phyloP scores from a whole-genome alignment of 2,329 filamentous ascomycete genomes.

The Fusarium papillatum region DNA sequence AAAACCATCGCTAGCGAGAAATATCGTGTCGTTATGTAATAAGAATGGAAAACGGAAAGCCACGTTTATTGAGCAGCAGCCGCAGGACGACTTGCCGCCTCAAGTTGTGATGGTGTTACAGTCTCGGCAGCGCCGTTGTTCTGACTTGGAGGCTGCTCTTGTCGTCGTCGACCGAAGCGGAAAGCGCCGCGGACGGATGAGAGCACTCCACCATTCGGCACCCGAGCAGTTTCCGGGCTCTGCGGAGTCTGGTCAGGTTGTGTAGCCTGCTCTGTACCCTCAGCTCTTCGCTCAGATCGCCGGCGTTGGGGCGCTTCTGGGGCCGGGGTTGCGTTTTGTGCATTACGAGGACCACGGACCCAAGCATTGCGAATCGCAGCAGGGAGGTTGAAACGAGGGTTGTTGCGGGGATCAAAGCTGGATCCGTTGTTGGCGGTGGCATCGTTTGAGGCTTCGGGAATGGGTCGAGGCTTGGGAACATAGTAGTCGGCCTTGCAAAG shows the following conservation, averaged over 20 bases:
- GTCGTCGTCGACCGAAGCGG: slow-evolving; percentile 47
- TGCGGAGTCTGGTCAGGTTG: slow-evolving; percentile 23
- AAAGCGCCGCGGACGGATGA: slow-evolving; percentile 50
- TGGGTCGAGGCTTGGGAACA: slow-evolving; percentile 86
- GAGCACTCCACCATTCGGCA: slow-evolving; percentile 42
- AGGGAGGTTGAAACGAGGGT: slow-evolving; percentile 64
- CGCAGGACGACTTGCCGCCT: slow-evolving; percentile 55
- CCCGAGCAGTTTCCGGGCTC: slow-evolving; percentile 23
- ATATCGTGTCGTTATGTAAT: slow-evolving; percentile 37
- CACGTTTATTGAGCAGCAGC: slow-evolving; percentile 28
- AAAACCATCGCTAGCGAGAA: slow-evolving; percentile 46
- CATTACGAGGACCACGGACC: slow-evolving; percentile 44
- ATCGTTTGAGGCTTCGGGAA: slow-evolving; percentile 54
- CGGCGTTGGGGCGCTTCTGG: slow-evolving; percentile 19
- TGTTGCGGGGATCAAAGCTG: slow-evolving; percentile 52
- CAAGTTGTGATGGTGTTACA: slow-evolving; percentile 62
- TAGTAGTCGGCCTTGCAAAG: slow-evolving; percentile 99
- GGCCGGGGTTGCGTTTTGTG: neutral
- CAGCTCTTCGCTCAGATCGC: slow-evolving; percentile 18
- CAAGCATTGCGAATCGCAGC: slow-evolving; percentile 56
- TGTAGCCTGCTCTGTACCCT: slow-evolving; percentile 24
- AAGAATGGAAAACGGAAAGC: slow-evolving; percentile 22
- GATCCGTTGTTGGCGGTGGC: slow-evolving; percentile 45
- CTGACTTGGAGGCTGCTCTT: slow-evolving; percentile 29
- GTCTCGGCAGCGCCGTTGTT: slow-evolving; percentile 27